These are phyloP conservation scores for Zelonia costaricensis DNA, from an alignment of 208 protist genomes.

Conservation along the genomic window DNA sequence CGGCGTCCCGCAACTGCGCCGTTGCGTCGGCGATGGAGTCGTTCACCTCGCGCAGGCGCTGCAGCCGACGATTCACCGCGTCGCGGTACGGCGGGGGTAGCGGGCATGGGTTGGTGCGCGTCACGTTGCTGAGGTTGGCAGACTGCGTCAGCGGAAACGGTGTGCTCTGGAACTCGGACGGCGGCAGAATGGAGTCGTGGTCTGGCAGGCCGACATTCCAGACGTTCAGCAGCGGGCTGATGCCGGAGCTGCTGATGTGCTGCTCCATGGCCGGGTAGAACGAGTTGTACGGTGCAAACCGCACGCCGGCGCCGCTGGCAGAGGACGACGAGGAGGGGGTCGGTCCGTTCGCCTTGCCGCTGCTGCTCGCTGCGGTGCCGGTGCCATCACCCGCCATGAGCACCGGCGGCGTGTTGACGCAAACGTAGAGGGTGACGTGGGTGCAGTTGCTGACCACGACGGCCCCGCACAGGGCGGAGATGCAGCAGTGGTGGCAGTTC, in stretches of 20 bases:
- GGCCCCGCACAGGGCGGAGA: conserved; percentile 79
- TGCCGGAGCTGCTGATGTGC: conserved; percentile 76
- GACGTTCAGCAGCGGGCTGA: conserved; percentile 86
- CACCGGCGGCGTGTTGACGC: conserved; percentile 88
- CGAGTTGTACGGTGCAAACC: conserved; percentile 91
- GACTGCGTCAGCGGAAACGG: conserved; percentile 73
- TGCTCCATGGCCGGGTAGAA: conserved; percentile 87
- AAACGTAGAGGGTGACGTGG: conserved; percentile 79
- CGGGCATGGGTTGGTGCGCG: conserved; percentile 81
- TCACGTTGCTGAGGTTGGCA: conserved; percentile 47
- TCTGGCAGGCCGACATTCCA: conserved; percentile 86
- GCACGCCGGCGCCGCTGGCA: conserved; percentile 46
- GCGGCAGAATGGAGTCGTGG: conserved; percentile 62
- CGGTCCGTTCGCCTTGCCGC: conserved; percentile 23
- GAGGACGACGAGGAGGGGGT: conserved; percentile 2
- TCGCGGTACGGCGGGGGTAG: conserved; percentile 74
- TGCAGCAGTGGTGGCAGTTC: conserved; percentile 82
- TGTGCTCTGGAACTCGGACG: conserved; percentile 80
- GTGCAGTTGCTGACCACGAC: conserved; percentile 76
- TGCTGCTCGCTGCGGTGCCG: conserved; percentile 29
- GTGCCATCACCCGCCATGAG: conserved; percentile 36
- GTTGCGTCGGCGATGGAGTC: conserved; percentile 68
- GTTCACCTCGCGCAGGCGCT: conserved; percentile 78
- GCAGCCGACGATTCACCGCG: conserved; percentile 60
- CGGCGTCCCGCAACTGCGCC: conserved; percentile 57